Base-by-base conservation (phyloP, 139 green algal genomes). In the Coccomyxa sp. region DNA sequence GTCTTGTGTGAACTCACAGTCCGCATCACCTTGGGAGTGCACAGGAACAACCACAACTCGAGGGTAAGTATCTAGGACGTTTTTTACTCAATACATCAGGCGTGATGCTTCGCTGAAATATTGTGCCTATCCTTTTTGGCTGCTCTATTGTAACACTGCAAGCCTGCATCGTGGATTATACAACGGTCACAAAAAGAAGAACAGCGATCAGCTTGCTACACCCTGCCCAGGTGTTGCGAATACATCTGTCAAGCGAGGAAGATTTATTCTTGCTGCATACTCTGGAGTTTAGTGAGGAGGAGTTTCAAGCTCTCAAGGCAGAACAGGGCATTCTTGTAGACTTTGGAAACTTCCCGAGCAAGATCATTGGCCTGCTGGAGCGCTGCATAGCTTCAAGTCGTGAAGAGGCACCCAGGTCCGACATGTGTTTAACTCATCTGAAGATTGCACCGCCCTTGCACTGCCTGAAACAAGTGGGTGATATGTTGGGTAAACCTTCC, bases 261-360 rank as follows among this genome's bases (percentile, higher is more conserved):
- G 94, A 98, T 81, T 80, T 90, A 17, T 87, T 88, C 67, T 92
- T 96, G 74, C 85, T 98, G 77, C 93, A 98, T 80, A 92, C 92
- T 7, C 79, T 98, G 58, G 96, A 98, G 67, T 91, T 98, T 21
- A 93, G 81, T 31, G 96, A 98, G 89, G 93, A 98, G 77, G 94
- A 98, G 32, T 99, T 97, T 58, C 88, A 93, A 76, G 84, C 80
- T 27, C 82, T 99, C 0, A 96, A 96, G 82, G 85, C 88, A 30
- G 94, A 98, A 71, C 95, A 99, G 87, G 91, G 92, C 83, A 96
- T 99, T 79, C 88, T 98, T 1, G 95, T 99, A 13, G 95, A 99
- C 85, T 98, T 97, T 84, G 86, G 85, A 27, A 92, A 87, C 81
- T 99, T 98, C 75, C 92, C 94, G 10, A 86, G 85, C 51, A 96